These are phyloP conservation scores for Cercophora scortea DNA, from an alignment of 495 filamentous ascomycete species.

Conservation along the genomic window DNA sequence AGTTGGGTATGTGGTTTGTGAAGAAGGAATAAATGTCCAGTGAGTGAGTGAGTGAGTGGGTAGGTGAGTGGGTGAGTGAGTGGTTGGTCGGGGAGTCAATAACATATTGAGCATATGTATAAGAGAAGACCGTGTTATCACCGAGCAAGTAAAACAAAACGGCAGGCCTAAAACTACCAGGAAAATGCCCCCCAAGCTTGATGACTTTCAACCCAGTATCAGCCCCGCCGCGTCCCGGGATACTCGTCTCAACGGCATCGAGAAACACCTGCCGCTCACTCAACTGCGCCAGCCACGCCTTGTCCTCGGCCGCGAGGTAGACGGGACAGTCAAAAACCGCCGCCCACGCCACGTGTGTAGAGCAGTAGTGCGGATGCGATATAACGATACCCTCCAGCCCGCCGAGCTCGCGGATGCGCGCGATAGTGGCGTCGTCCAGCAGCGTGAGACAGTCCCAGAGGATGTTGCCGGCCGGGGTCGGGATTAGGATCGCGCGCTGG, in stretches of 20 bases:
- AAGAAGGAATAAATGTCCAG: not conserved
- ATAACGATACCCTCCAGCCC: constrained; percentile 68
- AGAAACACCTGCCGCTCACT: constrained; percentile 36
- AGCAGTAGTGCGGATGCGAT: constrained; percentile 73
- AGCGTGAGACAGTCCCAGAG: constrained; percentile 69
- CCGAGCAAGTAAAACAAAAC: not conserved
- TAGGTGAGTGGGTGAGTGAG: too few species aligned
- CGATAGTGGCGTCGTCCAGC: constrained; percentile 53
- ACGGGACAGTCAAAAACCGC: constrained; percentile 54
- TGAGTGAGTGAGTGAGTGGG: too few species aligned
- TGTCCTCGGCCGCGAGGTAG: constrained; percentile 54
- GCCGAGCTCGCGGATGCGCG: constrained; percentile 39
- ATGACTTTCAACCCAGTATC: constrained; percentile 50
- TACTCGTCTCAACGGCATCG: constrained; percentile 17
- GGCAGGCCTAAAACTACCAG: constrained; percentile 40
- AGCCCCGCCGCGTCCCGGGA: constrained; percentile 27
- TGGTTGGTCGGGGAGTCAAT: too few species aligned
- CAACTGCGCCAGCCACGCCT: constrained; percentile 43
- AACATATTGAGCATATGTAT: too few species aligned
- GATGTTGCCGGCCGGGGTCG: constrained; percentile 53
- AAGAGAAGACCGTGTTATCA: not conserved
- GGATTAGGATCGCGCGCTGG: constrained; percentile 59
- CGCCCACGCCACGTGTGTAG: constrained; percentile 62
- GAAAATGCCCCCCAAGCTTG: constrained; percentile 69
- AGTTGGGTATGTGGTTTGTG: not conserved